Percentiles rank a stretch among this genome's conserved stretches.
These are phyloP conservation scores for Nicotiana sylvestris DNA, from an alignment of 257 asterid species.

Conservation along the genomic window DNA sequence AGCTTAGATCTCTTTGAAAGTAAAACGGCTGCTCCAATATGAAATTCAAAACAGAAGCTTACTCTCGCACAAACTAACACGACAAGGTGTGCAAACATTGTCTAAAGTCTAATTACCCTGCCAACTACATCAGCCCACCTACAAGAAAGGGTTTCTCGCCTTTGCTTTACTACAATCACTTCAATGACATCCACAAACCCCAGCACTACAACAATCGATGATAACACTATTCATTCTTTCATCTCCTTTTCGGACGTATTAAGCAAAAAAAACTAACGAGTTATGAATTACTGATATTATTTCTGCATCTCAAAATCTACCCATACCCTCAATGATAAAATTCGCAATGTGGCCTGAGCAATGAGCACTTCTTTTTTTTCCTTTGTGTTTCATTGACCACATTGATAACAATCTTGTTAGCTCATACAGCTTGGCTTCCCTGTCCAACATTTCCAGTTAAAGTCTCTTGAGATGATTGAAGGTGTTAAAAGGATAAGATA, in stretches of 20 bases:
- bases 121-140: slow-evolving; percentile 1
- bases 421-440: background rate
- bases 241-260: background rate
- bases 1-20: background rate
- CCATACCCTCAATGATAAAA: background rate
- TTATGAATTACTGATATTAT: background rate
- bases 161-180: slow-evolving; percentile 1
- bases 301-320: background rate
- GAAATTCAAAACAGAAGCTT: background rate
- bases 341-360: background rate
- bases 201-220: background rate
- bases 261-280: background rate
- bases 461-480: background rate
- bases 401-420: background rate
- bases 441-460: background rate
- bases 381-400: background rate
- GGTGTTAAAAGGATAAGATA: background rate
- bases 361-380: background rate
- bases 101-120: background rate
- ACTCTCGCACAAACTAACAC: background rate
- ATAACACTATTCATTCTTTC: background rate
- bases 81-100: background rate
- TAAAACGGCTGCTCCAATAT: background rate
- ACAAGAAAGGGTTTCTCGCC: background rate
- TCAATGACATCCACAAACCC: background rate